Base-by-base conservation (phyloP, 139 green algal species). In the Penium margaritaceum region DNA sequence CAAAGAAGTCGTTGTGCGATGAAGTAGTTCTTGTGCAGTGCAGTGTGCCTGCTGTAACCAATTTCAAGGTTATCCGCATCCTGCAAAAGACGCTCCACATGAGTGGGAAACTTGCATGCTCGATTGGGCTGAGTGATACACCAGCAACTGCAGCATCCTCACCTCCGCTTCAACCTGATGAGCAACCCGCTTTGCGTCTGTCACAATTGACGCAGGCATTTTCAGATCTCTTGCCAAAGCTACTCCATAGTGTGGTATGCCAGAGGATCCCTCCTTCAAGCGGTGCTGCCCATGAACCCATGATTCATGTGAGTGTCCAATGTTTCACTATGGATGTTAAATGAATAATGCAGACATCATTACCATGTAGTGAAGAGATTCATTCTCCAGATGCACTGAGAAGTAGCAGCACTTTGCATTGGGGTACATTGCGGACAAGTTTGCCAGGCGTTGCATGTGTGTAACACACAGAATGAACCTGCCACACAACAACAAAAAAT, bases 401-500 rank as follows among this genome's bases (percentile, higher is more conserved):
- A 77, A 71, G 32, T 71, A 77, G 70, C 70, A 77, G 21, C 70
- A 51, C 27, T 76, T 76, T 24, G 38, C 61, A 41, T 76, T 76
- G 37, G 68, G 68, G 44, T 81, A 81, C 9, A 81, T 51, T 41
- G 32, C 62, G 27, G 74, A 55, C 6, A 81, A 44, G 36, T 81
- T 67, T 17, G 47, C 74, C 36, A 81, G 35, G 12, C 70, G 37
- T 34, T 69, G 51, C 74, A 81, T 78, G 66, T 81, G 74, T 12
- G 74, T 81, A 24, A 67, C 66, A 15, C 78, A 81, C 5, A 81
- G 27, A 15, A 70, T 35, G 67, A 64, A 78, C 17, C 71, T 76
- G 63, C 21, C 15, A 60, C 24, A 6, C 5, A 27, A 27, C 21
- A 34, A 60, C n/a, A 27, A 27, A 60, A 34, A 60, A 34, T n/a